Conservation (phyloP, 768 basidiomycete genomes). For the Boletus rex-veris region DNA sequence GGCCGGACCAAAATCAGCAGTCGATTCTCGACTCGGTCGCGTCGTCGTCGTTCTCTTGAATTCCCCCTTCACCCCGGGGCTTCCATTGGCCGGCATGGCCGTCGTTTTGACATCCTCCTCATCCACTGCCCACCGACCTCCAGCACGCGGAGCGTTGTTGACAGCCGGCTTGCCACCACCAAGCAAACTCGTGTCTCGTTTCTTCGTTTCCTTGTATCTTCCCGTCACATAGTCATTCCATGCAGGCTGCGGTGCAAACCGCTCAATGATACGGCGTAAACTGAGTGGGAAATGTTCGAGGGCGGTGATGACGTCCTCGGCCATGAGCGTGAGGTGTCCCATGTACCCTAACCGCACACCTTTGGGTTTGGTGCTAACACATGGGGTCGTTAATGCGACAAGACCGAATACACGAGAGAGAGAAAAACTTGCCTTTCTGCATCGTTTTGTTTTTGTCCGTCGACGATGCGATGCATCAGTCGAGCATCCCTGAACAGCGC, state of each 20-base stretch:
- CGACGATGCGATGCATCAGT: constrained; percentile 81
- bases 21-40: constrained; percentile 46
- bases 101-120: constrained; percentile 46
- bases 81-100: constrained; percentile 19
- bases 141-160: constrained; percentile 29
- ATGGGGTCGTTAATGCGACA: constrained; percentile 4
- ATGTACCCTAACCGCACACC: constrained; percentile 88
- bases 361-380: constrained; percentile 61
- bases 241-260: constrained; percentile 67
- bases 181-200: constrained; percentile 70
- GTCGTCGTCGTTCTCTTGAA: constrained; percentile 49
- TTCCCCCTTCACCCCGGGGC: constrained; percentile 46
- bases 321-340: constrained; percentile 94
- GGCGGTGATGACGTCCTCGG: constrained; percentile 90
- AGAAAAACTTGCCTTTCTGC: constrained; percentile 56
- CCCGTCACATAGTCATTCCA: constrained; percentile 93
- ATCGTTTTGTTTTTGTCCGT: constrained; percentile 81
- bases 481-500: constrained; percentile 83
- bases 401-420: neutral
- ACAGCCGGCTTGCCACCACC: constrained; percentile 83
- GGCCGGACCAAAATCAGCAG: constrained; percentile 62
- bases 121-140: constrained; percentile 65
- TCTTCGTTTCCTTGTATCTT: constrained; percentile 82
- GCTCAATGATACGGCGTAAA: constrained; percentile 58
- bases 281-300: constrained; percentile 85